Percentiles rank a stretch among this genome's conserved stretches.
phyloP scores from a whole-genome alignment of 805 yeast species.

The Nakazawaea peltata region DNA sequence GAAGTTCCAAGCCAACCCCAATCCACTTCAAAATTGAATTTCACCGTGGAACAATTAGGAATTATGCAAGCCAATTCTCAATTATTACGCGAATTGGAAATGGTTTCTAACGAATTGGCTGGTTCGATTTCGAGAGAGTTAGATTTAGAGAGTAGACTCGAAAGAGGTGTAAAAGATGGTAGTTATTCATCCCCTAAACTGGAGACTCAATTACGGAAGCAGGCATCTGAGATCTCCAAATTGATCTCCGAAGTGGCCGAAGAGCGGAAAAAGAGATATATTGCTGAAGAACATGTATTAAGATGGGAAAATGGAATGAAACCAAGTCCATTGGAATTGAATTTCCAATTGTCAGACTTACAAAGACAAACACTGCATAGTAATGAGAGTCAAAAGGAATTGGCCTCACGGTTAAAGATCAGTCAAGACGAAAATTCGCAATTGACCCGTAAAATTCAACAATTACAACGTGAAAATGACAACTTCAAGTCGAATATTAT shows the following conservation, averaged over 20 bases:
- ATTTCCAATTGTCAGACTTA: constrained; percentile 47
- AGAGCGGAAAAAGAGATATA: constrained; percentile 57
- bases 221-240: constrained; percentile 36
- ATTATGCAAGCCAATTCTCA: constrained; percentile 52
- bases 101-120: constrained; percentile 67
- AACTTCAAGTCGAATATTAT: constrained; percentile 33
- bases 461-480: constrained; percentile 30
- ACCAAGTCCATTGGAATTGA: constrained; percentile 48
- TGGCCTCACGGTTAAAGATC: constrained; percentile 37
- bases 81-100: constrained; percentile 53
- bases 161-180: not conserved
- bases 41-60: constrained; percentile 55
- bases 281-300: constrained; percentile 65
- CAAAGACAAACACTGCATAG: constrained; percentile 37
- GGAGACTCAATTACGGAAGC: constrained; percentile 26
- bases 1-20: not conserved
- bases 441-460: constrained; percentile 30
- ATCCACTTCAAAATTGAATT: constrained; percentile 13
- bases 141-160: constrained; percentile 40
- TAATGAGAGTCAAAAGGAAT: constrained; percentile 38
- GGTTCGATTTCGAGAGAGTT: constrained; percentile 65
- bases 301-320: constrained; percentile 42
- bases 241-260: constrained; percentile 50
- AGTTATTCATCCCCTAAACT: not conserved
- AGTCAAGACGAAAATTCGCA: constrained; percentile 26